Conservation (phyloP, 2,329 filamentous ascomycete genomes). For the Trichophyton simii region DNA sequence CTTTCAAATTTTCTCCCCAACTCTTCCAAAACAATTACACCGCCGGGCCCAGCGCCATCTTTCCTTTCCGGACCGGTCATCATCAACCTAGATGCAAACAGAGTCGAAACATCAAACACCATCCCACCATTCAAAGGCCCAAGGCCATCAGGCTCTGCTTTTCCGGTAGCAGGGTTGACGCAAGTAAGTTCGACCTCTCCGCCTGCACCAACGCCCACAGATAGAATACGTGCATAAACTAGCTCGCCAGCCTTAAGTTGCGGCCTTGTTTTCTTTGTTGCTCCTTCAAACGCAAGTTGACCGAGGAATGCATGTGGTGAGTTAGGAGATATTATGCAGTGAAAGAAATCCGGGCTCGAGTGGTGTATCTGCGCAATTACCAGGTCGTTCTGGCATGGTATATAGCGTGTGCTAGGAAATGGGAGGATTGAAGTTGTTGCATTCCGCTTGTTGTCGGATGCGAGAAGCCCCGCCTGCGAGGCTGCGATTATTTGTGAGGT, state of each 20-base stretch:
- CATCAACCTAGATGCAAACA: constrained; percentile 70
- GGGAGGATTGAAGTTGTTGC: constrained; percentile 23
- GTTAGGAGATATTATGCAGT: constrained; percentile 59
- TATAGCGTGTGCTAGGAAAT: constrained; percentile 49
- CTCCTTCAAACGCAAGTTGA: constrained; percentile 83
- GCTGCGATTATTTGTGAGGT: constrained; percentile 33
- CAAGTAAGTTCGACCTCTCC: constrained; percentile 88
- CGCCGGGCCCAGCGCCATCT: constrained; percentile 41
- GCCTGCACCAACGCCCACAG: constrained; percentile 65
- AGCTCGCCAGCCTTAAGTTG: constrained; percentile 61
- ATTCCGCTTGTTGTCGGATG: constrained; percentile 31
- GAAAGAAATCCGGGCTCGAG: constrained; percentile 63
- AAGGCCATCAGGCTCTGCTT: constrained; percentile 73
- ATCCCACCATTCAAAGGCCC: constrained; percentile 76
- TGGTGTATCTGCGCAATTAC: constrained; percentile 78
- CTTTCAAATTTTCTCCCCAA: constrained; percentile 58
- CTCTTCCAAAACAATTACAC: constrained; percentile 64
- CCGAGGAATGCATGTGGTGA: constrained; percentile 57
- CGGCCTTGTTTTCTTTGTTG: constrained; percentile 82
- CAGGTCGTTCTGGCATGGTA: constrained; percentile 66
- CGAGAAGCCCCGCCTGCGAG: constrained; percentile 25
- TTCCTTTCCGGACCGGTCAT: constrained; percentile 26
- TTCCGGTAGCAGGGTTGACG: constrained; percentile 72
- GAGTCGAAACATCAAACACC: constrained; percentile 67
- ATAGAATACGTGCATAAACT: constrained; percentile 75